Evolutionary conservation across 2,329 filamentous ascomycete genomes (phyloP).

Genomic region (Gnomoniopsis smithogilvyi): DNA sequence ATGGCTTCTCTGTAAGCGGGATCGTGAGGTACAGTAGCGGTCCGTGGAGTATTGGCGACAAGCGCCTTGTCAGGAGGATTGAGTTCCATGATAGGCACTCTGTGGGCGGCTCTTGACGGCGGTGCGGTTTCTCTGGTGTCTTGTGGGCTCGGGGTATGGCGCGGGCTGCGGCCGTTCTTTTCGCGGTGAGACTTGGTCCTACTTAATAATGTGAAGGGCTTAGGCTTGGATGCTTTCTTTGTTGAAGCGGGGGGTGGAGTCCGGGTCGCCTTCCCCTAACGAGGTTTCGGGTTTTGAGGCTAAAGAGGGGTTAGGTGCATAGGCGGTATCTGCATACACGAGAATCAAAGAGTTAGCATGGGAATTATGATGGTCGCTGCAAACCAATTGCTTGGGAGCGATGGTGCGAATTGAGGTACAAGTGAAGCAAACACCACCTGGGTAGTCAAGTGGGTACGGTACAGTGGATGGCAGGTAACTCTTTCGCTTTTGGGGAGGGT

Average conservation of each 20-base stretch:
- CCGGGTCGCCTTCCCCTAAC: conserved; percentile 42
- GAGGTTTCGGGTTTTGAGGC: conserved; percentile 52
- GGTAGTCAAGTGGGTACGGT: not conserved
- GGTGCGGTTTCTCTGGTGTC: conserved; percentile 23
- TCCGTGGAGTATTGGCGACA: conserved; percentile 48
- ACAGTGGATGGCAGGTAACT: not conserved
- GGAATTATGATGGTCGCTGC: not conserved
- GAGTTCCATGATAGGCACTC: conserved; percentile 26
- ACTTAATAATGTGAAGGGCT: conserved; percentile 51
- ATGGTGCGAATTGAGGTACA: not conserved
- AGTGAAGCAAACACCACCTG: not conserved
- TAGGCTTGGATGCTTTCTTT: conserved; percentile 49
- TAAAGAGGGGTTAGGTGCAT: conserved; percentile 37
- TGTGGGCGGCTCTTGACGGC: conserved; percentile 19
- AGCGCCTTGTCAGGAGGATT: conserved; percentile 35
- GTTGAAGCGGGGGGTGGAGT: conserved; percentile 21
- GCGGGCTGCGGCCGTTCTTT: conserved; percentile 38
- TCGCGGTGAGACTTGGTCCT: conserved; percentile 52
- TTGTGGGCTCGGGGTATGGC: conserved; percentile 29
- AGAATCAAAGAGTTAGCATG: conserved; percentile 17
- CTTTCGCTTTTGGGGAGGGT: not conserved
- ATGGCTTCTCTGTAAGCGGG: conserved; percentile 67
- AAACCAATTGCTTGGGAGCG: not conserved
- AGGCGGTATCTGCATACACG: conserved; percentile 31
- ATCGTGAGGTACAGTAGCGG: conserved; percentile 63